Evolutionary conservation across 1,139 yeast genomes (phyloP), one percentile per base, ranked within the genome.

Genomic region (Hyphopichia burtonii): DNA sequence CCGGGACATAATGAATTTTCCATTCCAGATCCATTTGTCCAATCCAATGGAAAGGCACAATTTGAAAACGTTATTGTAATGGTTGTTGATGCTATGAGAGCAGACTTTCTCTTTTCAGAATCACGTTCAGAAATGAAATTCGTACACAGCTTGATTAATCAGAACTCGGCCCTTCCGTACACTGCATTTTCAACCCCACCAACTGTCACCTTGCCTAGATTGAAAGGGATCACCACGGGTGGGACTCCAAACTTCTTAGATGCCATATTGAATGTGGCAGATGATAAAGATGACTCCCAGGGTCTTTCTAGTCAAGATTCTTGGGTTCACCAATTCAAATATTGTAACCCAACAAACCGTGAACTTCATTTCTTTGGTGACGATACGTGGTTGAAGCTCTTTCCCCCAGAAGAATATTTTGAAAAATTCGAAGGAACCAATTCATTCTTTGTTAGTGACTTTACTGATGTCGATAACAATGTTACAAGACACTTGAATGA

Each of bases 331-430:
- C 98, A 93, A 58, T 71, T 90, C 63, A 62, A 65, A 35, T 50
- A 60, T 4, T 41, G 40, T 34, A 31, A 41, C 12, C 43, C 59
- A 2, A 67, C 66, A 25, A 76, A 76, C 52, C 74, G 65, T 41
- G 49, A 40, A 1, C 68, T 93, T 33, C 84, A 89, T 55, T 89
- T 93, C 77, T 93, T 79, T 66, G 99, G 99, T 20, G 99, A 93
- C 61, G 99, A 93, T 58, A 93, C 99, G 1, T 94, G 99, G 99
- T 66, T 91, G 50, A 91, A 90, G 57, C 71, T 93, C 37, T 94
- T 90, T 52, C 74, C 74, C 1, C 93, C 93, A 0, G 68, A 65
- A 3, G 56, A 56, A 16, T 73, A 74, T 50, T 91, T 93, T 56
- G 70, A 71, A 23, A 71, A 75, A 42, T 66, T 61, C 18, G 99